Evolutionary conservation across 306 rosid species (phyloP).

Genomic region (Lathyrus aphaca): DNA sequence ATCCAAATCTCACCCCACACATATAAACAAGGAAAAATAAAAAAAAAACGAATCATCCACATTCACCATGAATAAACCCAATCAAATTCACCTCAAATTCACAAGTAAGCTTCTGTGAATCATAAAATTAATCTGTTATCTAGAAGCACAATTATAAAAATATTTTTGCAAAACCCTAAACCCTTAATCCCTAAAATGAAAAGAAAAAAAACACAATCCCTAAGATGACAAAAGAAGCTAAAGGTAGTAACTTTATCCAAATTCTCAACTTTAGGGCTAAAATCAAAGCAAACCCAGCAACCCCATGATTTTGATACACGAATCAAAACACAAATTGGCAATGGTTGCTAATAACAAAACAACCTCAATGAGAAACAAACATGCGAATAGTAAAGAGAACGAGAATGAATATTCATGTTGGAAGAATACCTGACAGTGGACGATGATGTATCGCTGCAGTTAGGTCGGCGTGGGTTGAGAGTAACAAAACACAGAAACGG

Average conservation of each 20-base stretch:
- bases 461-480: too few species aligned
- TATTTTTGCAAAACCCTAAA: background rate
- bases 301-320: background rate
- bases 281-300: background rate
- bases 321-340: background rate
- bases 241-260: background rate
- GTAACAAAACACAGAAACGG: too few species aligned
- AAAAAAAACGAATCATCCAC: background rate
- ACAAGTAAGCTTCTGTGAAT: background rate
- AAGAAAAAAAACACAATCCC: background rate
- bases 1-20: background rate
- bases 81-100: slow-evolving; percentile 8
- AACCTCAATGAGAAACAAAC: too few species aligned
- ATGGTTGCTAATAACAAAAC: too few species aligned
- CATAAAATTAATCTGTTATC: background rate
- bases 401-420: too few species aligned
- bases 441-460: too few species aligned
- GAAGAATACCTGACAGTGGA: too few species aligned
- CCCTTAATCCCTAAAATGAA: background rate
- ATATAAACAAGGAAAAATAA: background rate
- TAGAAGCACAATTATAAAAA: background rate
- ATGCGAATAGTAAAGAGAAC: too few species aligned
- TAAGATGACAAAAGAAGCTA: background rate
- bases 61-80: background rate
- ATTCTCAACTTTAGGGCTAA: background rate